Evolutionary conservation across 345 rosid genomes (phyloP), one percentile per base, ranked within the genome.

Genomic region (Heritiera littoralis): DNA sequence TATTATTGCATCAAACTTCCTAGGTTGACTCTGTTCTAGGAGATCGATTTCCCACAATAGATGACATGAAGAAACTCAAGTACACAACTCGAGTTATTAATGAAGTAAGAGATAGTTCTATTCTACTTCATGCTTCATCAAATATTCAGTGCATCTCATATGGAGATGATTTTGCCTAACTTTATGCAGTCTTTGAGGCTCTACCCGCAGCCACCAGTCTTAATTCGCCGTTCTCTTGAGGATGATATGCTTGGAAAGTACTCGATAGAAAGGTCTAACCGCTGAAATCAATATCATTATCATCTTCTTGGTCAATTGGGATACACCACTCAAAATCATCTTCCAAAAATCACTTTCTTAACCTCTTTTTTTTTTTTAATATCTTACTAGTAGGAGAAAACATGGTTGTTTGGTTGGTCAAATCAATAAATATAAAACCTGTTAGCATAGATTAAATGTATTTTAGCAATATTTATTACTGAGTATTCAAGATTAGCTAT

Each of bases 171-270:
- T 61, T 68, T 80, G 48, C 76, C 65, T 61, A 70, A 60, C 46
- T 15, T 80, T 71, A 60, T 85, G 85, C 85, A 95, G 97, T 92
- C 97, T 66, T 77, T 95, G 87, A 87, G 99, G 87, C 88, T 95
- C 74, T 95, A 93, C 82, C 99, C 99, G 55, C 99, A 93, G 78
- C 99, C 99, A 72, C 99, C 99, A 12, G 98, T 95, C 76, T 84
- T 95, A 66, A 95, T 95, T 70, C 98, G 97, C 5, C 97, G 99
- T 67, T 93, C 98, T 75, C 52, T 92, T 46, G 89, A 86, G 70
- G 82, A 83, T 35, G 99, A 95, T 82, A 66, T 84, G 66, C 98
- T 95, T 74, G 99, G 98, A 75, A 80, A 79, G 65, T 95, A 93
- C 86, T 98, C 92, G 0, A 92, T 93, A 74, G 89, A 85, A 85